Conservation (phyloP, 1,284 basidiomycete species). For the Fomes fomentarius region DNA sequence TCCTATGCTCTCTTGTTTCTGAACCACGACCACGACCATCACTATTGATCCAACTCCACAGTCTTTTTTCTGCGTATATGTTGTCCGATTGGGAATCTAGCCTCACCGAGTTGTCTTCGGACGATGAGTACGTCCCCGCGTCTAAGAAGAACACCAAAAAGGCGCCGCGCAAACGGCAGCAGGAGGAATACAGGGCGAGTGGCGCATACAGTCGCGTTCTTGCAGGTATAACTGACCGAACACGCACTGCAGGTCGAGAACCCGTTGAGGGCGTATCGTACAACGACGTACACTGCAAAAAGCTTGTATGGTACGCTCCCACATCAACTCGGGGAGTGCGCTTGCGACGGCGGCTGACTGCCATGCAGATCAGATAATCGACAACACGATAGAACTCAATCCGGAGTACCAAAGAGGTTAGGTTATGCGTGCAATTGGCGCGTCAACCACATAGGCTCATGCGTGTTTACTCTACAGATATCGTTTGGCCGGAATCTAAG, state of each 20-base stretch:
- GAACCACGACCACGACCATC: conserved; percentile 5
- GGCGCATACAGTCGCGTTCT: neutral
- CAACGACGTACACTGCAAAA: conserved; percentile 46
- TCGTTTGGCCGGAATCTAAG: conserved; percentile 56
- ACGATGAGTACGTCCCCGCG: conserved; percentile 33
- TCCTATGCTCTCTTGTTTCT: too few relatives aligned
- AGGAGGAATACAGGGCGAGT: conserved; percentile 39
- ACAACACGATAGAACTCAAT: conserved; percentile 48
- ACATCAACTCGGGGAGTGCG: neutral
- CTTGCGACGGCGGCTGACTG: conserved; percentile 14
- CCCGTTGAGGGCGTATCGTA: conserved; percentile 43
- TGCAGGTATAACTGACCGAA: conserved; percentile 21
- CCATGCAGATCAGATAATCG: conserved; percentile 47
- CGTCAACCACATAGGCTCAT: neutral
- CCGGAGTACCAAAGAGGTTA: conserved; percentile 58
- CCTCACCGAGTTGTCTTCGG: conserved; percentile 44
- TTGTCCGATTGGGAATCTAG: conserved; percentile 43
- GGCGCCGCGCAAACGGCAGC: conserved; percentile 21
- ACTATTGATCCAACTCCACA: neutral
- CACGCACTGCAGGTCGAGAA: neutral
- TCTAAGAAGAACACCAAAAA: conserved; percentile 28
- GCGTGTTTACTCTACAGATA: conserved; percentile 35
- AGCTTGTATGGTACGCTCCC: conserved; percentile 45
- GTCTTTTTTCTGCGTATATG: conserved; percentile 19
- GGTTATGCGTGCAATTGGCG: conserved; percentile 1